Conservation (phyloP, 2,329 filamentous ascomycete species). For the Aschersonia sp. region DNA sequence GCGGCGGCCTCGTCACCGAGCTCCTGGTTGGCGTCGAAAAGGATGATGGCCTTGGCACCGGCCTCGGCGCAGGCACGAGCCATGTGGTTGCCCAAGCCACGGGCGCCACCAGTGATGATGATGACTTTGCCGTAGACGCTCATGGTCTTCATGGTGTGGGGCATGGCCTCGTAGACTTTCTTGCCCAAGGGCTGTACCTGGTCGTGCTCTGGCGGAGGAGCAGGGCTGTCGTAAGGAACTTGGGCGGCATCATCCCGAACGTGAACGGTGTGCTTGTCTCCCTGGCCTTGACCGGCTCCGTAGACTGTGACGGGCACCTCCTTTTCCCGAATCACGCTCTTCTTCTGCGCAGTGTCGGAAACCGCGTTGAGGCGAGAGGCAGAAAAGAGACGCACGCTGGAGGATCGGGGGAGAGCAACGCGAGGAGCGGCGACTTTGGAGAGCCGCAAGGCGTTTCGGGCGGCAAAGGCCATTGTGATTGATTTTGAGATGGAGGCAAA, state of each 20-base stretch:
- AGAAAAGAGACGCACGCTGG: constrained; percentile 18
- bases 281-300: constrained; percentile 28
- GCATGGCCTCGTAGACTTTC: constrained; percentile 39
- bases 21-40: constrained; percentile 65
- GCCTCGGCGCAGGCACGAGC: constrained; percentile 63
- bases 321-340: constrained; percentile 39
- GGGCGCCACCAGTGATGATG: constrained; percentile 60
- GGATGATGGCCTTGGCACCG: constrained; percentile 56
- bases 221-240: constrained; percentile 25
- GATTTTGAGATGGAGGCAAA: background rate
- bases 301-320: constrained; percentile 43
- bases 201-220: constrained; percentile 27
- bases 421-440: constrained; percentile 15
- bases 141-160: constrained; percentile 54
- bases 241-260: constrained; percentile 28
- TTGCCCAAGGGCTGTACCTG: constrained; percentile 35
- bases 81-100: constrained; percentile 68
- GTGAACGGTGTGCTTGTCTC: constrained; percentile 41
- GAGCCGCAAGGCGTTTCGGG: constrained; percentile 19
- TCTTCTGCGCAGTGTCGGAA: constrained; percentile 27
- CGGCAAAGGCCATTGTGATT: constrained; percentile 18
- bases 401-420: constrained; percentile 9
- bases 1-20: constrained; percentile 55
- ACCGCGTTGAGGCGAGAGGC: constrained; percentile 15
- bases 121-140: constrained; percentile 56